phyloP scores from a whole-genome alignment of 2,329 filamentous ascomycete species.

The Dothideomycetes sp. region DNA sequence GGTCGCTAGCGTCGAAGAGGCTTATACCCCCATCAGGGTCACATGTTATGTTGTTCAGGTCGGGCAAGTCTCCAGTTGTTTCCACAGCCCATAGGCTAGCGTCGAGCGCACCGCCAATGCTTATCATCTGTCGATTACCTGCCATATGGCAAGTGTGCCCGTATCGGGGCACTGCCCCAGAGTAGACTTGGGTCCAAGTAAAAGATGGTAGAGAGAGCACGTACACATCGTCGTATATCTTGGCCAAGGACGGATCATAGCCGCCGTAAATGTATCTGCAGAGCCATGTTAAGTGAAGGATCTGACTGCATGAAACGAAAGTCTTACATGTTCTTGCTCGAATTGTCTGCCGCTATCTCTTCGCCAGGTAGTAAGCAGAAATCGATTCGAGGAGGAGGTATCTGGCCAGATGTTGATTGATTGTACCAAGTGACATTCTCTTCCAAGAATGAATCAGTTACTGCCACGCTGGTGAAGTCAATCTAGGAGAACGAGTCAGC shows the following conservation, averaged over 20 bases:
- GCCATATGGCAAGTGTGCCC: constrained; percentile 31
- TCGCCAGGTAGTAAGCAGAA: constrained; percentile 29
- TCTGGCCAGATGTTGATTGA: constrained; percentile 30
- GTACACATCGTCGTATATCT: constrained; percentile 32
- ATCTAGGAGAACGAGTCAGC: constrained; percentile 12
- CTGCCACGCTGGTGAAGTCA: constrained; percentile 17
- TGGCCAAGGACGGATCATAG: constrained; percentile 22
- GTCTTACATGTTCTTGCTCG: constrained; percentile 33
- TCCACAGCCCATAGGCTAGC: constrained; percentile 4
- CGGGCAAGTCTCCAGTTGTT: neutral
- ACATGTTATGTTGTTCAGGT: neutral
- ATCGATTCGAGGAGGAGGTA: constrained; percentile 32
- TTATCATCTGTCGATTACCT: constrained; percentile 29
- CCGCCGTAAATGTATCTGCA: constrained; percentile 35
- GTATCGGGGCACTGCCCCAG: constrained; percentile 24
- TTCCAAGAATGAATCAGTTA: neutral
- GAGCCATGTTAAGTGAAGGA: neutral
- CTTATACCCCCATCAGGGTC: neutral
- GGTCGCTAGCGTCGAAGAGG: constrained; percentile 2
- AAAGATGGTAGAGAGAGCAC: constrained; percentile 36
- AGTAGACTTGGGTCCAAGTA: constrained; percentile 30
- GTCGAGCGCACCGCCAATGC: constrained; percentile 24
- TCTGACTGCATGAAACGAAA: neutral
- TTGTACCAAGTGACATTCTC: constrained; percentile 30
- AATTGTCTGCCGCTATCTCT: constrained; percentile 31